Conservation (phyloP, 2,329 filamentous ascomycete genomes). For the Penicillium sp. region DNA sequence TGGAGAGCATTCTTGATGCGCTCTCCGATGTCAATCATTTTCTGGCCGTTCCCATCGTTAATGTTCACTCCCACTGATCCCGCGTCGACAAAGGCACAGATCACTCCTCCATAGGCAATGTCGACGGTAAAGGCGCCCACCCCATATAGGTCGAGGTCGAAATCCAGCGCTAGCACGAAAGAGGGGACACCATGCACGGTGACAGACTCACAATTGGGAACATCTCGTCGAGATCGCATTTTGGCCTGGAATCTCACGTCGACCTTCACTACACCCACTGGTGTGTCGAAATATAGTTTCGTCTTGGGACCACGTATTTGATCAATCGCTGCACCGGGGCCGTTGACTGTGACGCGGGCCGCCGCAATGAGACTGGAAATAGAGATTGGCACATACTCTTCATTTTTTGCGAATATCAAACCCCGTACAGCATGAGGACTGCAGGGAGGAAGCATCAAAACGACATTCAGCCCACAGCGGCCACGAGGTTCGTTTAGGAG, state of each 20-base stretch:
- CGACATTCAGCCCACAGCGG: background rate
- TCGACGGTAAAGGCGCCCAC: background rate
- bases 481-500: conserved; percentile 8
- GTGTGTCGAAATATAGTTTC: conserved; percentile 4
- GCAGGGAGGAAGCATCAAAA: conserved; percentile 4
- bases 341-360: background rate
- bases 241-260: background rate
- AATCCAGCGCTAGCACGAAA: conserved; percentile 2
- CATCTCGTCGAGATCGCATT: background rate
- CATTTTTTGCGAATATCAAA: conserved; percentile 3
- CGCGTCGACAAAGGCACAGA: conserved; percentile 10
- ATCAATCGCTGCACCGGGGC: background rate
- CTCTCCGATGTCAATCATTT: conserved; percentile 2
- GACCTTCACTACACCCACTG: background rate
- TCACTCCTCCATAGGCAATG: conserved; percentile 9
- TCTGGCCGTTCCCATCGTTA: background rate
- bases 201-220: background rate
- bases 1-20: conserved; percentile 4
- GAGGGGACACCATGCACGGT: conserved; percentile 7
- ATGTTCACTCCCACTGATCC: background rate
- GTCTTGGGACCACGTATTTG: background rate
- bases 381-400: conserved; percentile 7
- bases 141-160: background rate
- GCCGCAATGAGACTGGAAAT: conserved; percentile 5
- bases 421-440: background rate